Percentiles rank a stretch among this genome's conserved stretches.
Conservation (phyloP, 768 basidiomycete genomes). For the Pisolithus albus region DNA sequence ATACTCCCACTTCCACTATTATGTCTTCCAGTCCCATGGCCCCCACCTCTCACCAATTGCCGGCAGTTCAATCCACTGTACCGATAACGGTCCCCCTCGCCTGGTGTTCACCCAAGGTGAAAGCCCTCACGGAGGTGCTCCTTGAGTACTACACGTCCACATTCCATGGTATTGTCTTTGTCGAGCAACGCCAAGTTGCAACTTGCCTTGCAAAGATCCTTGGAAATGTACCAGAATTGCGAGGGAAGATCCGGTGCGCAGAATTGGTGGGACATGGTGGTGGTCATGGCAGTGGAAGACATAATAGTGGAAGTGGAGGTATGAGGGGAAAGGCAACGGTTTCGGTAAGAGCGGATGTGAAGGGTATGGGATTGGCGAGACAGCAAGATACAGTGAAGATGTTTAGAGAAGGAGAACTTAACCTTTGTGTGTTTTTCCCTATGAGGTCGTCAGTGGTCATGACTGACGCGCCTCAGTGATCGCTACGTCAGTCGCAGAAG, state of each 20-base stretch:
- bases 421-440: conserved; percentile 48
- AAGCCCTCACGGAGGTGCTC: conserved; percentile 54
- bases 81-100: conserved; percentile 41
- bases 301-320: conserved; percentile 18
- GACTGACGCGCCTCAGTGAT: conserved; percentile 41
- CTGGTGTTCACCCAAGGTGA: conserved; percentile 73
- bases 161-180: conserved; percentile 84
- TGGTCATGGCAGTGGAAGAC: conserved; percentile 33
- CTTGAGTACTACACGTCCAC: conserved; percentile 41
- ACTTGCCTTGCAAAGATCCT: conserved; percentile 61
- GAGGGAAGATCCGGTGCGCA: conserved; percentile 50
- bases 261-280: conserved; percentile 69
- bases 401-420: conserved; percentile 61
- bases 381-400: conserved; percentile 55
- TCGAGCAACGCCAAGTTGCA: conserved; percentile 79
- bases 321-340: conserved; percentile 10
- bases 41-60: not conserved
- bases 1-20: not conserved
- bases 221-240: conserved; percentile 49
- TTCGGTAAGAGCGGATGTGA: conserved; percentile 31
- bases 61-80: conserved; percentile 9
- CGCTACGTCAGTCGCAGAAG: conserved; percentile 85
- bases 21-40: conserved; percentile 9
- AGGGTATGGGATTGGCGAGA: conserved; percentile 45
- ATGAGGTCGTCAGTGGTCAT: not conserved